Base-by-base conservation (phyloP, 768 basidiomycete genomes). In the Peribolospora kevripleyi region DNA sequence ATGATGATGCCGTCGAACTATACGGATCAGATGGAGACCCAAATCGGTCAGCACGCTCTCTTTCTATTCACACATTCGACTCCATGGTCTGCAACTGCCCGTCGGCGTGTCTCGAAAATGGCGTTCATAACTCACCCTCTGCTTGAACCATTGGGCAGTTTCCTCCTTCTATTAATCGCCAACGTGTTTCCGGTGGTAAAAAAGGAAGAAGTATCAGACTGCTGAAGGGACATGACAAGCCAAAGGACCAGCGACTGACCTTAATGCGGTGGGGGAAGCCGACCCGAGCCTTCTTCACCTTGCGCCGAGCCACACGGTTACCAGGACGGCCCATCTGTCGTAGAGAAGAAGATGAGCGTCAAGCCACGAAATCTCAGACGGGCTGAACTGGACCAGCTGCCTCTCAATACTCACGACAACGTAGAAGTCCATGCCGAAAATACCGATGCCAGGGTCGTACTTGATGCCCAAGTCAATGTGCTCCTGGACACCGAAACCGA, bases 381-480 rank as follows among this genome's bases (percentile, higher is more conserved):
- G 45, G 45, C 45, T 46, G 8, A 8, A n/a, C 45, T 46, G 45
- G 45, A 8, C 9, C 45, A 8, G 45, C 45, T 46, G 9, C 45
- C 45, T 46, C 45, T 46, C 45, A 8, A n/a, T n/a, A 46, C 45
- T 8, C 45, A n/a, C 9, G 45, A 6, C 36, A 11, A 84, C 82
- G 67, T 80, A 90, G 73, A 98, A 97, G 73, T 98, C 91, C 91
- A 95, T 95, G 61, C 91, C 91, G 68, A 95, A 95, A 70, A 97
- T 95, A 79, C 91, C 91, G 66, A 98, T 95, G 66, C 77, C 76
- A 59, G 91, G 91, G 70, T 98, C 91, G 73, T 98, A 98, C 67
- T 91, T 80, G 65, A 91, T 91, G 67, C 91, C 91, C 61, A 98
- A 74, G 71, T 98, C 91, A 71, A 98, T 98, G 72, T 98, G 91